Base-by-base conservation (phyloP, 805 yeast species). In the Blastobotrys peoriensis region DNA sequence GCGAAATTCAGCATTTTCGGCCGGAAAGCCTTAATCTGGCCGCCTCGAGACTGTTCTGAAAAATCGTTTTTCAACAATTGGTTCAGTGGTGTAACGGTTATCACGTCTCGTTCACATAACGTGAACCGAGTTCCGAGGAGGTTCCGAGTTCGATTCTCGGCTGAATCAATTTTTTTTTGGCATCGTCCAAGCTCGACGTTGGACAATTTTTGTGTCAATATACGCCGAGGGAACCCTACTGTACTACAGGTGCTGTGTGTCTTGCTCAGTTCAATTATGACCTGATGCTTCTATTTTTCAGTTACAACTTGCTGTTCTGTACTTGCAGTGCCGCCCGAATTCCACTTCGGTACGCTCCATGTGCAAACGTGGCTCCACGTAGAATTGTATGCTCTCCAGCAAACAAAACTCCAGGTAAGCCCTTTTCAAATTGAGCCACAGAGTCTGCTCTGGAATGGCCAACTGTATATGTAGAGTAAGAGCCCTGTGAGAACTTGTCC, bases 341-440 rank as follows among this genome's bases (percentile, higher is more conserved):
- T 3, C 88, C 95, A 60, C 89, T 82, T 51, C 70, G 67, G 77
- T 86, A 86, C 0, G 95, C 95, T 1, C 95, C 96, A 60, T 87
- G 91, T 9, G 82, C 89, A 52, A 93, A 86, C 0, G 95, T 95
- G 3, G 91, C 86, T 9, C 95, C 95, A 52, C 84, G 89, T 54
- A 78, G 64, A 18, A 81, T 75, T 0, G 95, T 82, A 58, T 86
- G 95, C 59, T 87, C 96, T 5, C 96, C 96, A 0, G 95, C 95
- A 68, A 87, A 86, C 39, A 89, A 66, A 2, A 86, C 64, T 18
- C 53, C 55, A 10, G 71, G 70, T 27, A 73, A 61, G 0, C 86
- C 84, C 21, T 73, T 71, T 16, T 73, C 69, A 44, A 85, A 68
- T 15, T 79, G 82, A n/a, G 78, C 59, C 0, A 83, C 74, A 15